Evolutionary conservation across 495 filamentous ascomycete genomes (phyloP).

Genomic region (Parathielavia hyrcaniae): DNA sequence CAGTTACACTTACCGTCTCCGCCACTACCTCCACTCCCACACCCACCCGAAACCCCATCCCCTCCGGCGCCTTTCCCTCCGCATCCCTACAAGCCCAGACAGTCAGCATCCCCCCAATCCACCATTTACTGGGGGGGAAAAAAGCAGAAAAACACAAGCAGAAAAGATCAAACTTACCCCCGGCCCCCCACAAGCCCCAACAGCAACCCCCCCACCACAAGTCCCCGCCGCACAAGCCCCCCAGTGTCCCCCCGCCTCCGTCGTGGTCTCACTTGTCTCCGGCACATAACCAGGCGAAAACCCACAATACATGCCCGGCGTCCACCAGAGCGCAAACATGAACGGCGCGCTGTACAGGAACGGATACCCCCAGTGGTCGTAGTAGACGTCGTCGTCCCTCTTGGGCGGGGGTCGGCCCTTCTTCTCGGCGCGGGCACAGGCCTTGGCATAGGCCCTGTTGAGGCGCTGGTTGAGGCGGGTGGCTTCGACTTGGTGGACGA

Average conservation of each 20-base stretch:
- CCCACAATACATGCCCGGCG: conserved; percentile 25
- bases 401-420: conserved; percentile 48
- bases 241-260: too few relatives aligned
- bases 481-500: conserved; percentile 33
- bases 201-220: conserved; percentile 34
- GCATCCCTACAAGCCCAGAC: conserved; percentile 37
- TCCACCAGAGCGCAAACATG: conserved; percentile 33
- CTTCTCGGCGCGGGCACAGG: conserved; percentile 54
- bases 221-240: conserved; percentile 19
- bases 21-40: background rate
- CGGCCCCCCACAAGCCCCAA: conserved; percentile 32
- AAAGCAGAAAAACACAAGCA: background rate
- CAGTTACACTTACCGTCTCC: conserved; percentile 6
- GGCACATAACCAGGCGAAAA: conserved; percentile 39
- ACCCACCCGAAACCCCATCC: conserved; percentile 20
- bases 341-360: conserved; percentile 40
- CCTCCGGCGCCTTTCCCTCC: conserved; percentile 43
- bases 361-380: conserved; percentile 49
- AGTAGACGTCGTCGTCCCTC: conserved; percentile 41
- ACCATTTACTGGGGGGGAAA: background rate
- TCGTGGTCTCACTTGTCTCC: too few relatives aligned
- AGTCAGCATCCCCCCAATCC: background rate
- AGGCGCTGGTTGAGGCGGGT: conserved; percentile 49
- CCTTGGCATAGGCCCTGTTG: conserved; percentile 57
- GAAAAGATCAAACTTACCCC: conserved; percentile 21